A percentile compares a stretch with the other conserved stretches of the same genome.
phyloP scores from a whole-genome alignment of 805 yeast species.

The Spathaspora passalidarum region DNA sequence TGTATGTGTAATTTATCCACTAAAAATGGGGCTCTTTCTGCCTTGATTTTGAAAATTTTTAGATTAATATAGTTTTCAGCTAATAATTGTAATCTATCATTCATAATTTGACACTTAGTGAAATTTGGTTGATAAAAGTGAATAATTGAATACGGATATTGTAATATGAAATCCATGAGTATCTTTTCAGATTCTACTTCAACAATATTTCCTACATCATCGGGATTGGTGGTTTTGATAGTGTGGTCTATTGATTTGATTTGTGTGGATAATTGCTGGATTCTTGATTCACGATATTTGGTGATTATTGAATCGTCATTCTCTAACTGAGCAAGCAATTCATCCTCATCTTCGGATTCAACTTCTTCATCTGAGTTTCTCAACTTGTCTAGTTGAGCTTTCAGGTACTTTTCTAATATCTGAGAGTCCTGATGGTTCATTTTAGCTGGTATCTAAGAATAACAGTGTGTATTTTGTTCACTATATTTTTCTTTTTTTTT shows the following conservation, averaged over 20 bases:
- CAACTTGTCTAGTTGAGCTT: conserved; percentile 26
- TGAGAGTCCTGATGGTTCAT: conserved; percentile 34
- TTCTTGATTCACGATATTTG: conserved; percentile 59
- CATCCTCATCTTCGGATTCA: conserved; percentile 30
- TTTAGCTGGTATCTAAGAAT: neutral
- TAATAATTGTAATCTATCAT: conserved; percentile 38
- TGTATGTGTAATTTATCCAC: conserved; percentile 60
- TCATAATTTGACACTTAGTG: conserved; percentile 58
- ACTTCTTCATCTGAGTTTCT: conserved; percentile 35
- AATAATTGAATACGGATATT: conserved; percentile 43
- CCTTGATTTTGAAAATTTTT: conserved; percentile 53
- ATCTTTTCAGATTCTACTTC: conserved; percentile 51
- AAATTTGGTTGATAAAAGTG: conserved; percentile 66
- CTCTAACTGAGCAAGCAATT: conserved; percentile 46
- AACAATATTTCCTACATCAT: conserved; percentile 26
- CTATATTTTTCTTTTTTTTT: neutral
- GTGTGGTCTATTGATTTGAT: conserved; percentile 32
- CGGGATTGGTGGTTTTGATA: conserved; percentile 34
- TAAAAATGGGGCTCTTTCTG: conserved; percentile 68
- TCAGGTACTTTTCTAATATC: conserved; percentile 45
- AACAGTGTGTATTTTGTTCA: neutral
- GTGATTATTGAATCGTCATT: conserved; percentile 43
- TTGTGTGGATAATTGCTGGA: conserved; percentile 52
- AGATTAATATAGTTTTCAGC: conserved; percentile 59
- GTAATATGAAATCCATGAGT: conserved; percentile 50